A percentile compares a stretch with the other conserved stretches of the same genome.
phyloP scores from a whole-genome alignment of 2,329 filamentous ascomycete species.

The Capronia epimyces region DNA sequence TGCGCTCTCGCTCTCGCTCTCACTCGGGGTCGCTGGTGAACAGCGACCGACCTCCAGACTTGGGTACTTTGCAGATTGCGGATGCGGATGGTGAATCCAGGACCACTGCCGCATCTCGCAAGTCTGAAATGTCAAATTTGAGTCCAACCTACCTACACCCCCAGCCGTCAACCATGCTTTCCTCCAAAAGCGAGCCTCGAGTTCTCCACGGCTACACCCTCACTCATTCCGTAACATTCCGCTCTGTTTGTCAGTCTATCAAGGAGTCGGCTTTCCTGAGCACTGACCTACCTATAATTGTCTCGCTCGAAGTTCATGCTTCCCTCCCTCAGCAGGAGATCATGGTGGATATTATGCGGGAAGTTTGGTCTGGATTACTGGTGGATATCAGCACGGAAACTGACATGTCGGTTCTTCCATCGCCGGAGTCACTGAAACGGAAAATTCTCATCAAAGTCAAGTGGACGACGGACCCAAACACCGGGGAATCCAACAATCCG shows the following conservation, averaged over 20 bases:
- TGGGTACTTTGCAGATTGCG: background rate
- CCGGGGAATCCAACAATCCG: constrained; percentile 31
- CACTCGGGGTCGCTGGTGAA: constrained; percentile 14
- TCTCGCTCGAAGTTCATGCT: constrained; percentile 89
- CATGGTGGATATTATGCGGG: constrained; percentile 91
- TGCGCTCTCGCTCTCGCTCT: constrained; percentile 23
- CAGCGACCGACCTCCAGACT: background rate
- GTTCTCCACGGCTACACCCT: constrained; percentile 84
- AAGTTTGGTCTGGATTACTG: constrained; percentile 73
- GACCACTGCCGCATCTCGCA: background rate
- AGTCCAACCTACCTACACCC: constrained; percentile 14
- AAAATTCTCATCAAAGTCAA: constrained; percentile 86
- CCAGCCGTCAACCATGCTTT: constrained; percentile 10
- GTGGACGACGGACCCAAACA: constrained; percentile 48
- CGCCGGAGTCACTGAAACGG: constrained; percentile 63
- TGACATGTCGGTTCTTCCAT: constrained; percentile 50
- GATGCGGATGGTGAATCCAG: background rate
- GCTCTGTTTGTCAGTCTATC: constrained; percentile 77
- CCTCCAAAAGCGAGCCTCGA: constrained; percentile 59
- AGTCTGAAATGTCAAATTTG: background rate
- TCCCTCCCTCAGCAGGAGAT: constrained; percentile 74
- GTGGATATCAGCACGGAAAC: constrained; percentile 52
- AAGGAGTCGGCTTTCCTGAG: constrained; percentile 69
- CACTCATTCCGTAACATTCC: constrained; percentile 79
- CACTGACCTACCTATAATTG: constrained; percentile 75